Conservation (phyloP, 805 yeast genomes). For the Candida multigemmis region DNA sequence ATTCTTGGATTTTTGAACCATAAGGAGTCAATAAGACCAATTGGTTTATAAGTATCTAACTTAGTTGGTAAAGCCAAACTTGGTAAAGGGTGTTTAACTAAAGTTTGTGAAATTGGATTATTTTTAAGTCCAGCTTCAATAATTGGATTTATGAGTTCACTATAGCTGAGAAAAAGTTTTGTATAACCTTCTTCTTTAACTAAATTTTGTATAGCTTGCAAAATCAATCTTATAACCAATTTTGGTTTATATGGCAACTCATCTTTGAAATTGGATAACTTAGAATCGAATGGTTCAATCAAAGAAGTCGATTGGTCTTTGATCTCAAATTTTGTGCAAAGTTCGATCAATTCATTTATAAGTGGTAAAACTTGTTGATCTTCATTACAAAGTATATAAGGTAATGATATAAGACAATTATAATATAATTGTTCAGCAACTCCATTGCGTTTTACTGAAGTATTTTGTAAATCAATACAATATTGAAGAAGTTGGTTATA, state of each 20-base stretch:
- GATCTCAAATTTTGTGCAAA: slow-evolving; percentile 34
- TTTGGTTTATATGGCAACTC: slow-evolving; percentile 43
- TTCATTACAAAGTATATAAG: slow-evolving; percentile 48
- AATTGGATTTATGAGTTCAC: slow-evolving; percentile 21
- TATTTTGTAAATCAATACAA: slow-evolving; percentile 47
- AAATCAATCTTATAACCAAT: slow-evolving; percentile 38
- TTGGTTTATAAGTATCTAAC: slow-evolving; percentile 11
- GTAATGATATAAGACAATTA: slow-evolving; percentile 52
- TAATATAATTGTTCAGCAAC: slow-evolving; percentile 63
- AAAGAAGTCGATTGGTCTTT: slow-evolving; percentile 7
- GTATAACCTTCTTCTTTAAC: slow-evolving; percentile 24
- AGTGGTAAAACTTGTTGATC: slow-evolving; percentile 26
- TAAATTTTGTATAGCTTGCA: slow-evolving; percentile 36
- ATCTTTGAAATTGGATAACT: slow-evolving; percentile 18
- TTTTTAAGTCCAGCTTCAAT: slow-evolving; percentile 20
- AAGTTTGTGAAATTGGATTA: slow-evolving; percentile 28
- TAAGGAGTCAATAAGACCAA: slow-evolving; percentile 43
- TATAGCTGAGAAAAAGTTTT: slow-evolving; percentile 22
- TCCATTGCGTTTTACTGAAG: slow-evolving; percentile 18
- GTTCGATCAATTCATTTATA: slow-evolving; percentile 33
- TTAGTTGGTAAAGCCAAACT: slow-evolving; percentile 24
- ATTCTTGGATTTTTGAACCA: slow-evolving; percentile 56
- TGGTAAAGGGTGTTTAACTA: slow-evolving; percentile 32
- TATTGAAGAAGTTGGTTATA: slow-evolving; percentile 44
- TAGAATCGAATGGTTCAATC: slow-evolving; percentile 30